phyloP scores from a whole-genome alignment of 2,329 filamentous ascomycete species.

The Nakataea oryzae region DNA sequence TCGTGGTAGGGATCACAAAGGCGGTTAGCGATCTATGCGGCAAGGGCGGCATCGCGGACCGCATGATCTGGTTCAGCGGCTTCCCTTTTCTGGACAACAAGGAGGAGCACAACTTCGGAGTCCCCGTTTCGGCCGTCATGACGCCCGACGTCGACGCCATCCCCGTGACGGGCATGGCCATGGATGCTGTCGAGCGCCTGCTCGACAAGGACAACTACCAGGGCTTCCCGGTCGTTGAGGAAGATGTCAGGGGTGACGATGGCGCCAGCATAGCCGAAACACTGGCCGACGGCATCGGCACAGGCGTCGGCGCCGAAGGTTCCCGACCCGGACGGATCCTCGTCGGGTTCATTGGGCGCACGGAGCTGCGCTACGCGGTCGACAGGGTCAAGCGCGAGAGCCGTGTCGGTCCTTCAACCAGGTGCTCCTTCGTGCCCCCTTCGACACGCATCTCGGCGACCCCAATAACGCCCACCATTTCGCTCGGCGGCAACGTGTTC shows the following conservation, averaged over 20 bases:
- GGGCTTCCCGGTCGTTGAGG: conserved; percentile 85
- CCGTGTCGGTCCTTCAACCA: conserved; percentile 52
- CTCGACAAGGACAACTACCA: conserved; percentile 74
- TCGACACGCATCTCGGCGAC: conserved; percentile 14
- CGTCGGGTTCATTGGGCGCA: conserved; percentile 85
- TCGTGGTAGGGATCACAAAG: conserved; percentile 95
- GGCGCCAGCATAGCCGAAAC: background rate
- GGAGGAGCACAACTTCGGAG: conserved; percentile 92
- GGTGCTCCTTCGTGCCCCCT: conserved; percentile 61
- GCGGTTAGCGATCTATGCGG: conserved; percentile 82
- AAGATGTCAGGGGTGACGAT: conserved; percentile 42
- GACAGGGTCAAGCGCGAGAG: conserved; percentile 63
- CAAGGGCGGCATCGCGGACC: conserved; percentile 93
- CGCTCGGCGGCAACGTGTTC: conserved; percentile 30
- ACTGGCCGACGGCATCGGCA: background rate
- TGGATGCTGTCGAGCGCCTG: conserved; percentile 68
- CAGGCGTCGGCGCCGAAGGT: background rate
- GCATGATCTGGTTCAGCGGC: conserved; percentile 98
- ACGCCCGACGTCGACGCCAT: conserved; percentile 64
- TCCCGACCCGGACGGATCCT: conserved; percentile 34
- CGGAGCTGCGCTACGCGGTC: conserved; percentile 83
- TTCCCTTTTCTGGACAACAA: conserved; percentile 97
- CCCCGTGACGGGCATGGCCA: conserved; percentile 60
- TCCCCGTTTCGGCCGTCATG: conserved; percentile 88
- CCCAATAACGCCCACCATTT: conserved; percentile 30